A percentile compares a stretch with the other conserved stretches of the same genome.
phyloP scores from a whole-genome alignment of 228 moss, liverwort and hornwort genomes.

The Sphagnum fallax region DNA sequence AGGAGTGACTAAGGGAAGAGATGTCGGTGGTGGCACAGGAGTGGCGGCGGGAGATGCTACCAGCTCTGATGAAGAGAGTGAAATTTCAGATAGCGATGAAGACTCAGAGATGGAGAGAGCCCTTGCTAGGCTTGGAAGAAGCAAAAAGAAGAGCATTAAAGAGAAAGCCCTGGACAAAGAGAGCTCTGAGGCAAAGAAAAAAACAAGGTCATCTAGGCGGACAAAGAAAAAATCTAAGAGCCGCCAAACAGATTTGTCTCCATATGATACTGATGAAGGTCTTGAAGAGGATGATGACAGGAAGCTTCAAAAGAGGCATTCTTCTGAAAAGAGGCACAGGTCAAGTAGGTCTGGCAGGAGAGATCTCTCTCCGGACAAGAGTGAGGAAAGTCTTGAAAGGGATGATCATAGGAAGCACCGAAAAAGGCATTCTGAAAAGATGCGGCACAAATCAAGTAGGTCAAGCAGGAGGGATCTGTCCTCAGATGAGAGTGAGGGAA shows the following conservation, averaged over 20 bases:
- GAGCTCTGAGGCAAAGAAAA: conserved; percentile 25
- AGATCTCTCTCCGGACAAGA: not conserved
- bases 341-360: conserved; percentile 5
- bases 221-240: conserved; percentile 28
- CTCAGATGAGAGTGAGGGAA: not conserved
- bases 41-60: conserved; percentile 38
- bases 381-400: conserved; percentile 6
- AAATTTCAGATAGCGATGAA: conserved; percentile 85
- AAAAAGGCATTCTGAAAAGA: conserved; percentile 18
- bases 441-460: conserved; percentile 2
- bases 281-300: conserved; percentile 36
- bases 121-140: conserved; percentile 63
- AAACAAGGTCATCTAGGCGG: conserved; percentile 39
- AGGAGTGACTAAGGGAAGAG: conserved; percentile 36
- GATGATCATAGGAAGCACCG: conserved; percentile 9
- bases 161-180: conserved; percentile 5
- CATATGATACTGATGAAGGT: conserved; percentile 43
- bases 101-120: conserved; percentile 94
- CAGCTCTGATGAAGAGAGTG: conserved; percentile 60
- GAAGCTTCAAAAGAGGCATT: conserved; percentile 34
- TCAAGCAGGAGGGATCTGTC: not conserved
- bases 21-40: conserved; percentile 28
- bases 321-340: conserved; percentile 32
- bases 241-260: conserved; percentile 24
- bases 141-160: conserved; percentile 35